Evolutionary conservation across 257 asterid species (phyloP), one percentile per base, ranked within the genome.

Genomic region (Cynanchum wilfordii): DNA sequence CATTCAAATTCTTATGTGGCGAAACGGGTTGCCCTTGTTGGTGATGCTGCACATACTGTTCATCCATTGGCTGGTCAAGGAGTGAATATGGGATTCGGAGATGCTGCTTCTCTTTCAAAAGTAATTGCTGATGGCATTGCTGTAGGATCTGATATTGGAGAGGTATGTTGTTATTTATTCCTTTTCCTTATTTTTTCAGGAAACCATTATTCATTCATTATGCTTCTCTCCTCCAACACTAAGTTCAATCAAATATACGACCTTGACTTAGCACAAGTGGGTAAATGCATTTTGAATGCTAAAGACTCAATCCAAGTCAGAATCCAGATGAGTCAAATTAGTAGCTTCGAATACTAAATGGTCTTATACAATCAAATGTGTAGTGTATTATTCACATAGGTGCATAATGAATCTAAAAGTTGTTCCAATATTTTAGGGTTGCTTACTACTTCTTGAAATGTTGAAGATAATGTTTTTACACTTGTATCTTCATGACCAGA

Each of bases 11-110:
- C 74, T 15, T 95, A 95, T 68, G 91, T 80, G 13, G 75, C 77
- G 1, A 90, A 83, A 69, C 90, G 96, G 19, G 86, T 82, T 45
- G 96, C 33, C 74, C 94, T 95, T 71, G 78, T 92, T 73, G 99
- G 99, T 50, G 99, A 95, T 77, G 99, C 98, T 3, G 99, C 98
- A 27, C 98, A 95, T 50, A 95, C 99, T 4, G 97, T 95, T 79
- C 98, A 95, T 79, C 99, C 99, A 51, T 87, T 95, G 88, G 99
- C 99, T 72, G 99, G 99, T 68, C 99, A 92, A 82, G 99, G 99
- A 77, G 99, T 95, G 65, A 92, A 95, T 82, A 89, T 95, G 97
- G 99, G 99, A 44, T 95, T 95, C 72, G 93, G 88, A 55, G 99
- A 95, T 76, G 96, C 96, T 8, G 68, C 79, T 42, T 87, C 88